Evolutionary conservation across 2,329 filamentous ascomycete species (phyloP).

Genomic region (Capronia coronata): DNA sequence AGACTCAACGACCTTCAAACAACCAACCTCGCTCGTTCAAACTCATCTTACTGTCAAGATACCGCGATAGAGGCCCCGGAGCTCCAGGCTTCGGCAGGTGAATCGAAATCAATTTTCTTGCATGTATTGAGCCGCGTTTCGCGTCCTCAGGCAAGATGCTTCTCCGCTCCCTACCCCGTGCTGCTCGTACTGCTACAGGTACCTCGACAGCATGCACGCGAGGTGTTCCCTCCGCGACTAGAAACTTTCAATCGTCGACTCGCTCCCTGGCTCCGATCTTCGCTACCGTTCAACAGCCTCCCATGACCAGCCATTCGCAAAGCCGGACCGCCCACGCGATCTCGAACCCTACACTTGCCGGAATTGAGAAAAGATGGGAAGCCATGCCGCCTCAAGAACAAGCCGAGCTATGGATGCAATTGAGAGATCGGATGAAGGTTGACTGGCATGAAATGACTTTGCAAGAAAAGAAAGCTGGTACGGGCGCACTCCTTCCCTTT

Average conservation of each 20-base stretch:
- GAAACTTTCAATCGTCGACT: slow-evolving; percentile 29
- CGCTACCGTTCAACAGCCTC: slow-evolving; percentile 34
- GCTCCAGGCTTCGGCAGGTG: slow-evolving; percentile 24
- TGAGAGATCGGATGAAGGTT: slow-evolving; percentile 97
- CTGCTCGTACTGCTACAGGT: slow-evolving; percentile 40
- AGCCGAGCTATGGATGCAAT: slow-evolving; percentile 96
- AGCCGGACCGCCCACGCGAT: slow-evolving; percentile 75
- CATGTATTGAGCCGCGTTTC: slow-evolving; percentile 19
- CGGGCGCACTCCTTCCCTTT: slow-evolving; percentile 43
- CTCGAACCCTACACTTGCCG: slow-evolving; percentile 92
- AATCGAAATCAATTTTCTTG: slow-evolving; percentile 13
- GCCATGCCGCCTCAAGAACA: slow-evolving; percentile 96
- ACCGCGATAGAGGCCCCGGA: slow-evolving; percentile 19
- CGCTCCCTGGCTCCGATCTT: slow-evolving; percentile 37
- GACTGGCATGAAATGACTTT: slow-evolving; percentile 93
- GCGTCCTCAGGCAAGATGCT: slow-evolving; percentile 33
- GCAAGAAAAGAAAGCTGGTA: slow-evolving; percentile 99
- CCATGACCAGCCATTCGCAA: slow-evolving; percentile 37
- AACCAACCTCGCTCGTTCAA: slow-evolving; percentile 5
- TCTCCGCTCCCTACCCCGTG: slow-evolving; percentile 42
- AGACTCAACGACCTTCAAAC: slow-evolving; percentile 12
- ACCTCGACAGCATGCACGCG: slow-evolving; percentile 30
- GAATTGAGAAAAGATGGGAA: slow-evolving; percentile 99
- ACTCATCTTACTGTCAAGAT: slow-evolving; percentile 13
- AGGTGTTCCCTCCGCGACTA: slow-evolving; percentile 15